Conservation (phyloP, 2,329 filamentous ascomycete genomes). For the Phialocephala sp. region DNA sequence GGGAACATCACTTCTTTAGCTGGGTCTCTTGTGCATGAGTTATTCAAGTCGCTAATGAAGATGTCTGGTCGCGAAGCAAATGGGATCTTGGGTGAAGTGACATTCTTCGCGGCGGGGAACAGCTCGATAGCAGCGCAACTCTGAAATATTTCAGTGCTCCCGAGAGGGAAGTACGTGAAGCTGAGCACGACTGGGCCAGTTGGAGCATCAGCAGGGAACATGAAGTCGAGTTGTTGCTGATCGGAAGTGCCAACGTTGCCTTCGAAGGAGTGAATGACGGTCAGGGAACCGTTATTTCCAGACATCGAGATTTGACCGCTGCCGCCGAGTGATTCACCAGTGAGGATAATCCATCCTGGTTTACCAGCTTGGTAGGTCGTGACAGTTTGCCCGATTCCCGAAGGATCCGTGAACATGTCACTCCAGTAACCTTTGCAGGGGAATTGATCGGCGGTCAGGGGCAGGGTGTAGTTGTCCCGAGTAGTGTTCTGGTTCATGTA, state of each 20-base stretch:
- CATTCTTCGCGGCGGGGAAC: neutral
- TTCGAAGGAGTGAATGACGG: slow-evolving; percentile 6
- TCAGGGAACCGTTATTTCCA: neutral
- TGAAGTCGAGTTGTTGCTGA: neutral
- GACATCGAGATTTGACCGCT: slow-evolving; percentile 5
- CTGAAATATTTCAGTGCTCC: neutral
- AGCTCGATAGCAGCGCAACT: neutral
- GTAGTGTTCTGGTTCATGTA: neutral
- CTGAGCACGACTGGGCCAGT: neutral
- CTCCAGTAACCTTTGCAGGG: slow-evolving; percentile 4
- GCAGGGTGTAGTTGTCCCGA: neutral
- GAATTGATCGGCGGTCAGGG: slow-evolving; percentile 4
- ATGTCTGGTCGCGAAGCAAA: slow-evolving; percentile 9
- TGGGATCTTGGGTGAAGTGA: neutral
- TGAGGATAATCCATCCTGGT: neutral
- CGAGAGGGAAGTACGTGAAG: neutral
- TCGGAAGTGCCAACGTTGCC: neutral
- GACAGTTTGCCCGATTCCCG: neutral
- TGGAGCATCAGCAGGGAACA: neutral
- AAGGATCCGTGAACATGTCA: slow-evolving; percentile 5
- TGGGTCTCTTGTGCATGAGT: neutral
- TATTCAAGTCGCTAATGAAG: neutral
- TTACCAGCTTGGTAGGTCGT: neutral
- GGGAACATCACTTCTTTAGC: slow-evolving; percentile 5
- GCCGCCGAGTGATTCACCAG: neutral